phyloP scores from a whole-genome alignment of 106 monocot species.

The Acorus calamus region DNA sequence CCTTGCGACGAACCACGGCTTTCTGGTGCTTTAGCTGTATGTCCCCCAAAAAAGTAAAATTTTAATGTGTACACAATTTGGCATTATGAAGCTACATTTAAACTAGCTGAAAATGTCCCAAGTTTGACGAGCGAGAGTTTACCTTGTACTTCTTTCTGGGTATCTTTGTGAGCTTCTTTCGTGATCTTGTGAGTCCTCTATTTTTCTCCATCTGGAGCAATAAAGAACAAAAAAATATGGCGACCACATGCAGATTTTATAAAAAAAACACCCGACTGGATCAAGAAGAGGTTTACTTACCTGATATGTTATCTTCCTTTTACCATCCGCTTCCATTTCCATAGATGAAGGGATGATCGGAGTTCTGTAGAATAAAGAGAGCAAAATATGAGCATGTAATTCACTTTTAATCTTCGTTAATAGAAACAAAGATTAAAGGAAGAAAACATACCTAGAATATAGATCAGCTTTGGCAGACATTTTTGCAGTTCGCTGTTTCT shows the following conservation, averaged over 20 bases:
- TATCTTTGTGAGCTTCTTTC: conserved; percentile 79
- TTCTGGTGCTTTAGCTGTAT: conserved; percentile 73
- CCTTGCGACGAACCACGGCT: conserved; percentile 57
- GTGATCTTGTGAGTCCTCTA: conserved; percentile 62
- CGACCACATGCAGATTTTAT: too few relatives aligned
- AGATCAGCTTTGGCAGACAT: conserved; percentile 38
- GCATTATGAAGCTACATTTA: too few relatives aligned
- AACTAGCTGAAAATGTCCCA: too few relatives aligned
- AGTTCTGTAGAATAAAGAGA: conserved; percentile 26
- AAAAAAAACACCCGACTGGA: not conserved
- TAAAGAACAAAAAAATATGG: not conserved
- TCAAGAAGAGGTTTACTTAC: conserved; percentile 7
- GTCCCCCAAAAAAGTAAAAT: not conserved
- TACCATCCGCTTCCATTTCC: conserved; percentile 56
- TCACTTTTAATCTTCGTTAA: too few relatives aligned
- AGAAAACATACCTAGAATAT: conserved; percentile 35
- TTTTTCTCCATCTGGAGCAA: conserved; percentile 78
- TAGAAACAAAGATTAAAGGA: too few relatives aligned
- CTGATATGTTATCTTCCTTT: conserved; percentile 68
- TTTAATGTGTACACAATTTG: not conserved
- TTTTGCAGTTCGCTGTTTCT: conserved; percentile 43
- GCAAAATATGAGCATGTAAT: too few relatives aligned
- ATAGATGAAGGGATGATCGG: conserved; percentile 7
- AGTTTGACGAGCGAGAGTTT: not conserved
- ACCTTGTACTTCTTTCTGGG: conserved; percentile 99